phyloP scores from a whole-genome alignment of 305 asterid species.

The Nicotiana rustica region DNA sequence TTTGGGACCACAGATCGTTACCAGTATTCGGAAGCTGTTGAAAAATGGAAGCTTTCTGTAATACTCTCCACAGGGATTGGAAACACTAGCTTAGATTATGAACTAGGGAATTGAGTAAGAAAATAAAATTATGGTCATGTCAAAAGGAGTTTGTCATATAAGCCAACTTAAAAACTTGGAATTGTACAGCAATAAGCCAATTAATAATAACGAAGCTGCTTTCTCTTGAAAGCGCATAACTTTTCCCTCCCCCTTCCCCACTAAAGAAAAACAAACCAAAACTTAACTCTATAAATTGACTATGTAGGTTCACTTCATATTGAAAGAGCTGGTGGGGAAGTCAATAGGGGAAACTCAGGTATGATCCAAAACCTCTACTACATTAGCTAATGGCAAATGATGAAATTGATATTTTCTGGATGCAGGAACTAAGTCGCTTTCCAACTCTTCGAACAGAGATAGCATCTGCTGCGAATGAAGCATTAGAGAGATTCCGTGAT shows the following conservation, averaged over 20 bases:
- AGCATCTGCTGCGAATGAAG: slow-evolving; percentile 46
- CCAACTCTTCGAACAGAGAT: slow-evolving; percentile 52
- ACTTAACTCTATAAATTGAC: not conserved
- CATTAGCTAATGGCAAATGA: not conserved
- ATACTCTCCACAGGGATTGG: not conserved
- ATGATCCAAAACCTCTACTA: not conserved
- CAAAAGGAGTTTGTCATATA: not conserved
- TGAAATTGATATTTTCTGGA: slow-evolving; percentile 22
- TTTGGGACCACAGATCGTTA: not conserved
- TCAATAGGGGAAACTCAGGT: slow-evolving; percentile 56
- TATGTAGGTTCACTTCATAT: slow-evolving; percentile 50
- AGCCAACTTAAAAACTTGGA: slow-evolving; percentile 25
- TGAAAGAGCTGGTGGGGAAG: slow-evolving; percentile 57
- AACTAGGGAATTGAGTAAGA: not conserved
- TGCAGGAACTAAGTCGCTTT: slow-evolving; percentile 51
- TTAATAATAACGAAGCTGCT: not conserved
- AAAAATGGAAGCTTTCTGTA: not conserved
- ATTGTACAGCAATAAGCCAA: not conserved
- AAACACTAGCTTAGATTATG: not conserved
- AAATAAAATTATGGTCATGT: not conserved
- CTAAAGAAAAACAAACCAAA: not conserved
- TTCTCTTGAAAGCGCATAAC: not conserved
- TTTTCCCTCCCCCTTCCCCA: not conserved
- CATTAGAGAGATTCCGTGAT: slow-evolving; percentile 49
- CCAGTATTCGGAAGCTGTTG: not conserved